Percentiles rank a stretch among this genome's conserved stretches.
Evolutionary conservation across 192 early-diverging fungal genomes (phyloP).

Genomic region (Coemansia sp.): DNA sequence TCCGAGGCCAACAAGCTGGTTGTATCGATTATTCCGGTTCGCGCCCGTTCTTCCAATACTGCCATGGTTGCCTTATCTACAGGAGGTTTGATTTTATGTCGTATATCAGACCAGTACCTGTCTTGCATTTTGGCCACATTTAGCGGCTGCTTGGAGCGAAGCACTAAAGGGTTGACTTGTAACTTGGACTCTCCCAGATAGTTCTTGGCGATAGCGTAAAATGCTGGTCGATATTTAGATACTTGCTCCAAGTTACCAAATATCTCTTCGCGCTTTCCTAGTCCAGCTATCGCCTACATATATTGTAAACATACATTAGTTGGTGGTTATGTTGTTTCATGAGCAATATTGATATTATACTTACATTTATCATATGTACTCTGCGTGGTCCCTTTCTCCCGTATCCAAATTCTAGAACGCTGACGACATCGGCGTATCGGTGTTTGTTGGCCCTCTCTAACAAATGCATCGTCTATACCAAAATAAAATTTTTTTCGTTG

Average conservation of each 20-base stretch:
- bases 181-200: slow-evolving; percentile 28
- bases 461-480: slow-evolving; percentile 25
- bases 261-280: slow-evolving; percentile 28
- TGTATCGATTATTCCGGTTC: slow-evolving; percentile 17
- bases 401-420: slow-evolving; percentile 45
- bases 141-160: slow-evolving; percentile 35
- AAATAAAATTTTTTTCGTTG: not conserved
- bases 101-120: slow-evolving; percentile 25
- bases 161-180: slow-evolving; percentile 16
- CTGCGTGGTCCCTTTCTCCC: slow-evolving; percentile 49
- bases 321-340: not conserved
- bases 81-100: slow-evolving; percentile 26
- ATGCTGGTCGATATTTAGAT: slow-evolving; percentile 37
- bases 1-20: not conserved
- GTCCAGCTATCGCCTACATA: slow-evolving; percentile 31
- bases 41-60: slow-evolving; percentile 34
- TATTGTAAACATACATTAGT: not conserved
- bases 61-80: slow-evolving; percentile 32
- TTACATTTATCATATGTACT: slow-evolving; percentile 34
- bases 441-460: slow-evolving; percentile 42
- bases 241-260: slow-evolving; percentile 39
- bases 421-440: slow-evolving; percentile 36
- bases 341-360: not conserved
- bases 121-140: slow-evolving; percentile 52
- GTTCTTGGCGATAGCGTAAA: slow-evolving; percentile 43